Conservation (phyloP, 1,139 yeast genomes). For the Magnusiomyces magnusii region DNA sequence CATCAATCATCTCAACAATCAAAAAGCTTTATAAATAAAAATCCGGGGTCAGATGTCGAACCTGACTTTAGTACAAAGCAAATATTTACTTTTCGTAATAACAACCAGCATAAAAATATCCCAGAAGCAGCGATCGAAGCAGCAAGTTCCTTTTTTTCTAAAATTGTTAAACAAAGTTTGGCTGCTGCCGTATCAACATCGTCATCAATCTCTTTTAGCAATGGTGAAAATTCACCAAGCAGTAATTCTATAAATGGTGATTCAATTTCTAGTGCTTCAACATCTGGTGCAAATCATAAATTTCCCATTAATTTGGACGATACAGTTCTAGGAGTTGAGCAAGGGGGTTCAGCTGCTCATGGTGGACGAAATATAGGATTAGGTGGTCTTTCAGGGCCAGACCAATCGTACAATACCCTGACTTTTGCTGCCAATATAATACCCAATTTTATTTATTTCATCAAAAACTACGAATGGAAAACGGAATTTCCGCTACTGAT, state of each 20-base stretch:
- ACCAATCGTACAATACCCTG: slow-evolving; percentile 22
- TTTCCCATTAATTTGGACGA: neutral
- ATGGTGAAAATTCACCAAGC: too few relatives aligned
- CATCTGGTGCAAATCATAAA: neutral
- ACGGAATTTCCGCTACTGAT: slow-evolving; percentile 26
- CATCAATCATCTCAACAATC: neutral
- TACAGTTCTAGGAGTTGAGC: neutral
- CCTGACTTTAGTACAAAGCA: neutral
- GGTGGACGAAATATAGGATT: neutral
- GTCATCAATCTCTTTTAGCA: neutral
- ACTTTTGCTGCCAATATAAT: slow-evolving; percentile 22
- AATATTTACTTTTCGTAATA: neutral
- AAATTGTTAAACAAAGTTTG: neutral
- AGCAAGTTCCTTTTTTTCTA: neutral
- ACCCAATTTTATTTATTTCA: slow-evolving; percentile 20
- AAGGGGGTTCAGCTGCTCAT: neutral
- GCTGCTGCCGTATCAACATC: neutral
- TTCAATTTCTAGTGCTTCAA: neutral
- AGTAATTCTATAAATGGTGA: neutral
- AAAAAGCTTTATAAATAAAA: neutral
- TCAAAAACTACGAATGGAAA: slow-evolving; percentile 26
- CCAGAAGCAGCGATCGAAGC: neutral
- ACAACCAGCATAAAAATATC: neutral
- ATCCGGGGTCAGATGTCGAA: neutral
- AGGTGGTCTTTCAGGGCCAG: neutral